phyloP scores from a whole-genome alignment of 2,329 filamentous ascomycete species.

The Trichoderma aggressivum region DNA sequence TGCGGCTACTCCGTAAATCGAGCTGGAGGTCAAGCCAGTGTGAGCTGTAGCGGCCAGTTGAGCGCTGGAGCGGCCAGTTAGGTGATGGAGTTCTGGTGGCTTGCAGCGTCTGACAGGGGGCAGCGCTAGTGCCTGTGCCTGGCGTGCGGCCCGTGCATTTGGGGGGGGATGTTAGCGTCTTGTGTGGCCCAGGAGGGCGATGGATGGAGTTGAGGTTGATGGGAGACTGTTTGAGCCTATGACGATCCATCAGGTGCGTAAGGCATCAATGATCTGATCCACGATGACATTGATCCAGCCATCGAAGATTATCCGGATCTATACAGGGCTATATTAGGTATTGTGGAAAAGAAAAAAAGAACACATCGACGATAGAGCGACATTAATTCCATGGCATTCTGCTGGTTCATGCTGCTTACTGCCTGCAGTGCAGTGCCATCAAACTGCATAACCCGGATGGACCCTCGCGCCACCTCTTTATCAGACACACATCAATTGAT shows the following conservation, averaged over 20 bases:
- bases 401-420: neutral
- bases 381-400: too few relatives aligned
- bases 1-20: constrained; percentile 10
- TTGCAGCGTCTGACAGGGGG: neutral
- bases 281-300: neutral
- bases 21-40: too few relatives aligned
- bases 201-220: neutral
- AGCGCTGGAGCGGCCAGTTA: too few relatives aligned
- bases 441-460: neutral
- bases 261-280: neutral
- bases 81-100: too few relatives aligned
- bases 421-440: neutral
- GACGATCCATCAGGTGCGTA: neutral
- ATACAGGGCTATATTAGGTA: too few relatives aligned
- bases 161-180: neutral
- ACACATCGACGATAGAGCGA: too few relatives aligned
- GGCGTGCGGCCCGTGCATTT: neutral
- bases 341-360: too few relatives aligned
- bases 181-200: neutral
- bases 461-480: neutral
- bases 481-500: too few relatives aligned
- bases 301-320: neutral
- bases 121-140: constrained; percentile 8
- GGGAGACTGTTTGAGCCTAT: neutral
- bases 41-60: neutral